These are phyloP conservation scores for Tetraselmis chui DNA, from an alignment of 139 green algal species.

Conservation along the genomic window DNA sequence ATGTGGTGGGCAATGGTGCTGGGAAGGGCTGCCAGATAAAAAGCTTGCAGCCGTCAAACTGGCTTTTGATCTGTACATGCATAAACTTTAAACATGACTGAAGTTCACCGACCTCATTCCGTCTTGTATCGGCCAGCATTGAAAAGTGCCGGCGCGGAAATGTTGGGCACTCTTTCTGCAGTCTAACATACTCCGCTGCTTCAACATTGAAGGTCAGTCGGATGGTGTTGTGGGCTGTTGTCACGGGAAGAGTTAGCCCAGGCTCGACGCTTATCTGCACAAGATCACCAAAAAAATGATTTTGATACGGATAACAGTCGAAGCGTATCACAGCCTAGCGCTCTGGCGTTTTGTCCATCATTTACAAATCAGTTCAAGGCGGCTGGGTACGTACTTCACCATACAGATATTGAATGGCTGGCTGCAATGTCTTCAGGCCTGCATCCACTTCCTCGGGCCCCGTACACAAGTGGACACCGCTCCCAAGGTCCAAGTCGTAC, in stretches of 20 bases:
- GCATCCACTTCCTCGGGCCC: neutral
- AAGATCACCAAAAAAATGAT: neutral
- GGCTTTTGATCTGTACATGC: too few species aligned
- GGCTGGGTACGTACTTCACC: conserved; percentile 47
- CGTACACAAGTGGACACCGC: neutral
- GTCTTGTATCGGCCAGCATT: conserved; percentile 37
- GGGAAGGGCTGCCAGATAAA: too few species aligned
- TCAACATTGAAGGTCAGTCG: conserved; percentile 53
- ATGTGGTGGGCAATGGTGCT: too few species aligned
- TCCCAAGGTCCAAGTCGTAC: conserved; percentile 1
- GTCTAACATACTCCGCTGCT: conserved; percentile 50
- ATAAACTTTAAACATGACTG: too few species aligned
- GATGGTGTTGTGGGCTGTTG: conserved; percentile 65
- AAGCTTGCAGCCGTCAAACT: too few species aligned
- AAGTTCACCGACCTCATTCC: conserved; percentile 30
- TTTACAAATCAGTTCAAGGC: too few species aligned
- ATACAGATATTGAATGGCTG: conserved; percentile 65
- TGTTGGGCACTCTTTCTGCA: conserved; percentile 43
- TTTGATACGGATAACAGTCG: neutral
- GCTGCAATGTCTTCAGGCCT: conserved; percentile 37
- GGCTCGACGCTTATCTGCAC: conserved; percentile 28
- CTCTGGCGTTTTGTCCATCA: too few species aligned
- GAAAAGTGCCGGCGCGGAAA: conserved; percentile 58
- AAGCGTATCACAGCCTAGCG: too few species aligned
- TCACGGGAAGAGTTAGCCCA: conserved; percentile 41